phyloP scores from a whole-genome alignment of 2,329 filamentous ascomycete genomes.

The Verticillium nubilum region DNA sequence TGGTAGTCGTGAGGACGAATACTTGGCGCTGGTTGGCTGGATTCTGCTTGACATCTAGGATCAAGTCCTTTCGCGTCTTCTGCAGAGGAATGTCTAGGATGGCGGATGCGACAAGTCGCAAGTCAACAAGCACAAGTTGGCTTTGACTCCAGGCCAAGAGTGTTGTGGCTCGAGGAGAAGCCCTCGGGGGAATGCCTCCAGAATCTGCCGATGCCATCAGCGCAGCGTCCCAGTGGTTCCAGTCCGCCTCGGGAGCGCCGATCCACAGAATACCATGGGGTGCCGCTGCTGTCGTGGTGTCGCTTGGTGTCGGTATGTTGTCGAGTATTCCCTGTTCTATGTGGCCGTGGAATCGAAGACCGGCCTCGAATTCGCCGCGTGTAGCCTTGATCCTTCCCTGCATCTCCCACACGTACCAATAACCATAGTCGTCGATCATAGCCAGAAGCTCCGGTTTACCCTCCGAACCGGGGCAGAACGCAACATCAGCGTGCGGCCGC shows the following conservation, averaged over 20 bases:
- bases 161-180: slow-evolving; percentile 7
- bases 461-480: slow-evolving; percentile 51
- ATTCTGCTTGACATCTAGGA: slow-evolving; percentile 52
- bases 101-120: slow-evolving; percentile 21
- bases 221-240: slow-evolving; percentile 17
- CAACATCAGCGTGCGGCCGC: slow-evolving; percentile 53
- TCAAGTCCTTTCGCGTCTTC: slow-evolving; percentile 22
- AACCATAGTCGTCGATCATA: slow-evolving; percentile 58
- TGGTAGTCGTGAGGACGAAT: slow-evolving; percentile 52
- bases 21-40: slow-evolving; percentile 40
- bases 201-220: not conserved
- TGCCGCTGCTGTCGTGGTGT: slow-evolving; percentile 9
- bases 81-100: slow-evolving; percentile 16
- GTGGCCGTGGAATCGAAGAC: slow-evolving; percentile 34
- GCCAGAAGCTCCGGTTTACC: slow-evolving; percentile 55
- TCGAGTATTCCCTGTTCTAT: slow-evolving; percentile 32
- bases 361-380: slow-evolving; percentile 25
- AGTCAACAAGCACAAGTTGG: slow-evolving; percentile 27
- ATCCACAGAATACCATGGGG: slow-evolving; percentile 40
- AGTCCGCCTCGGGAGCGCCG: slow-evolving; percentile 18
- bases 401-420: slow-evolving; percentile 65
- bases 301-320: slow-evolving; percentile 16
- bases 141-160: slow-evolving; percentile 31
- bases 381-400: slow-evolving; percentile 26
- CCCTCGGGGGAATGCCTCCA: slow-evolving; percentile 1